Evolutionary conservation across 768 basidiomycete species (phyloP).

Genomic region (Russula griseocarnosa): DNA sequence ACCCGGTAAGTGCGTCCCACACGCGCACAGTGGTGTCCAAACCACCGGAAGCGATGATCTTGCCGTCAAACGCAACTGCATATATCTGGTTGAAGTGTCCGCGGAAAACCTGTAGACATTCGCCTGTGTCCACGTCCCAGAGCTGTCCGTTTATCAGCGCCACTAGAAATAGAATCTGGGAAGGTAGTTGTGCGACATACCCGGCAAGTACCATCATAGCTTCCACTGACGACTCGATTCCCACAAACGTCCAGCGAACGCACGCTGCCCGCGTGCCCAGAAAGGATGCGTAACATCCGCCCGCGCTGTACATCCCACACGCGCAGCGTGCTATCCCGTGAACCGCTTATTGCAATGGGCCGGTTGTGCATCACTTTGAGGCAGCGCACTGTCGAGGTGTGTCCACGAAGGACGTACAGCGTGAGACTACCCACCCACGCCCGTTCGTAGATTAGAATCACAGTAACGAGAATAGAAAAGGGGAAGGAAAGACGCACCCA

Average conservation of each 20-base stretch:
- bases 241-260: slow-evolving; percentile 87
- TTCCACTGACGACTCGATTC: slow-evolving; percentile 80
- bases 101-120: slow-evolving; percentile 47
- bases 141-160: slow-evolving; percentile 36
- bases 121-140: slow-evolving; percentile 61
- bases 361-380: slow-evolving; percentile 81
- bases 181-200: slow-evolving; percentile 39
- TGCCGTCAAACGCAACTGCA: slow-evolving; percentile 83
- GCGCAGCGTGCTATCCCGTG: slow-evolving; percentile 77
- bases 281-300: slow-evolving; percentile 55
- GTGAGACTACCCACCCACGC: slow-evolving; percentile 9
- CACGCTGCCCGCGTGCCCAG: slow-evolving; percentile 78
- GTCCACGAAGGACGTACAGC: slow-evolving; percentile 68
- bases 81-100: slow-evolving; percentile 94
- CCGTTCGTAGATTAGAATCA: background rate
- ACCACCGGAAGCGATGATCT: slow-evolving; percentile 89
- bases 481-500: slow-evolving; percentile 53
- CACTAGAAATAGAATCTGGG: background rate
- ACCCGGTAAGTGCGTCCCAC: slow-evolving; percentile 84
- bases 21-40: slow-evolving; percentile 98
- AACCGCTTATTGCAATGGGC: slow-evolving; percentile 87
- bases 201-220: slow-evolving; percentile 86
- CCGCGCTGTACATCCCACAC: slow-evolving; percentile 94
- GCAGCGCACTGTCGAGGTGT: slow-evolving; percentile 88
- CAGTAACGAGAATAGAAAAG: background rate